A percentile compares a stretch with the other conserved stretches of the same genome.
phyloP scores from a whole-genome alignment of 441 rosid genomes.

The Bocquillonia castaneifolia region DNA sequence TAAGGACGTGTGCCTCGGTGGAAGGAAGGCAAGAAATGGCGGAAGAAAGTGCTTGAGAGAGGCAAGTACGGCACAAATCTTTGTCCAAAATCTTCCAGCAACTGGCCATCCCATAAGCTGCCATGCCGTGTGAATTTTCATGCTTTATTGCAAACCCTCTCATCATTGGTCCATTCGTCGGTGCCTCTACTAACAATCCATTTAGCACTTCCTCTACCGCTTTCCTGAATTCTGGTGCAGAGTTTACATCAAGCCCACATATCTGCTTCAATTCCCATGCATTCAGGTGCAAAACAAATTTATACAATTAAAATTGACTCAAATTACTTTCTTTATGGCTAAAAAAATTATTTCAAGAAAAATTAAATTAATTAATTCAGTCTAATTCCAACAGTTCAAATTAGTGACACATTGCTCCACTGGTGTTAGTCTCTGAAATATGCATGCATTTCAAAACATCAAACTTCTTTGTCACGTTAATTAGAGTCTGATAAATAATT shows the following conservation, averaged over 20 bases:
- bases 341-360: too few species aligned
- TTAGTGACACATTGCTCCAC: too few species aligned
- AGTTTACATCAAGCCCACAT: slow-evolving; percentile 29
- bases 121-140: background rate
- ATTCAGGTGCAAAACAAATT: background rate
- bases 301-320: too few species aligned
- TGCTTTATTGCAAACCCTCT: slow-evolving; percentile 31
- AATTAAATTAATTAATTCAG: too few species aligned
- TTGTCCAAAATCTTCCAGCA: slow-evolving; percentile 43
- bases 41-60: slow-evolving; percentile 31
- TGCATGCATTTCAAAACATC: too few species aligned
- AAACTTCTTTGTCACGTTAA: too few species aligned
- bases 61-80: slow-evolving; percentile 36
- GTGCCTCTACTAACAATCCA: slow-evolving; percentile 28
- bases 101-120: slow-evolving; percentile 41
- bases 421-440: too few species aligned
- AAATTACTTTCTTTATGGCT: too few species aligned
- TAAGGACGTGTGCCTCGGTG: slow-evolving; percentile 42
- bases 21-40: slow-evolving; percentile 38
- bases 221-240: slow-evolving; percentile 13
- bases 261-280: slow-evolving; percentile 32
- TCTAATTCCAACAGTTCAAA: too few species aligned
- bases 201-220: slow-evolving; percentile 31
- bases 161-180: slow-evolving; percentile 8
- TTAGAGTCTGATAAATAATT: too few species aligned